A percentile compares a stretch with the other conserved stretches of the same genome.
Conservation (phyloP, 2,329 filamentous ascomycete species). For the Cordyceps fumosorosea region DNA sequence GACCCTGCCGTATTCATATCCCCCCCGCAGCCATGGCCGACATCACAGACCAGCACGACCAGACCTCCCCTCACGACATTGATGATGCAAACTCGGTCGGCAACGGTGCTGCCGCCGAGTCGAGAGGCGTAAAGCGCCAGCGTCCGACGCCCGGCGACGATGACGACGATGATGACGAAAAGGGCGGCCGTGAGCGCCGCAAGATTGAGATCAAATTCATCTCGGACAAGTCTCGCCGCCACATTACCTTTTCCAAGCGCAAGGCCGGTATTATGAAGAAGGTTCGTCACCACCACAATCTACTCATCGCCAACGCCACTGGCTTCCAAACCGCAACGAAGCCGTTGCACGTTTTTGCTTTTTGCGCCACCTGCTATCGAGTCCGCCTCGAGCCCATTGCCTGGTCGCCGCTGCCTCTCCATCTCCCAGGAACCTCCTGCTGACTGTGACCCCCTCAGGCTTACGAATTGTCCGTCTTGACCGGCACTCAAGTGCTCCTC, state of each 20-base stretch:
- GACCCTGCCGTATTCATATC: slow-evolving; percentile 14
- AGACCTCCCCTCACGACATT: slow-evolving; percentile 66
- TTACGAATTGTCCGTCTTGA: slow-evolving; percentile 95
- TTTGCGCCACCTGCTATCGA: slow-evolving; percentile 9
- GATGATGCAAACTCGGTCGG: slow-evolving; percentile 66
- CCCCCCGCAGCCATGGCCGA: slow-evolving; percentile 57
- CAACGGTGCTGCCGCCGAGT: slow-evolving; percentile 64
- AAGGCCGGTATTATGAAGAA: slow-evolving; percentile 99
- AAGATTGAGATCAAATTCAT: slow-evolving; percentile 99
- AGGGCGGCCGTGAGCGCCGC: slow-evolving; percentile 92
- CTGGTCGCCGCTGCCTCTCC: slow-evolving; percentile 10
- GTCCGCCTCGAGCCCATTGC: background rate
- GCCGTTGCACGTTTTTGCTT: background rate
- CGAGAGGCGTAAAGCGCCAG: slow-evolving; percentile 82
- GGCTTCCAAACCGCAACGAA: background rate
- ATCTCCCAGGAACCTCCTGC: background rate
- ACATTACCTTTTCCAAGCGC: slow-evolving; percentile 99
- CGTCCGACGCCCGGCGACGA: slow-evolving; percentile 81
- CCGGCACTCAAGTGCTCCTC: slow-evolving; percentile 92
- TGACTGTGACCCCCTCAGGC: slow-evolving; percentile 57
- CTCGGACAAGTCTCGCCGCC: slow-evolving; percentile 96
- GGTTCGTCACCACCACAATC: slow-evolving; percentile 50
- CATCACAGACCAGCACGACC: slow-evolving; percentile 71
- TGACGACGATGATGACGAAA: slow-evolving; percentile 96
- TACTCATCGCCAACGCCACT: background rate